Conservation (phyloP, 257 asterid species). For the Solanum okadae region DNA sequence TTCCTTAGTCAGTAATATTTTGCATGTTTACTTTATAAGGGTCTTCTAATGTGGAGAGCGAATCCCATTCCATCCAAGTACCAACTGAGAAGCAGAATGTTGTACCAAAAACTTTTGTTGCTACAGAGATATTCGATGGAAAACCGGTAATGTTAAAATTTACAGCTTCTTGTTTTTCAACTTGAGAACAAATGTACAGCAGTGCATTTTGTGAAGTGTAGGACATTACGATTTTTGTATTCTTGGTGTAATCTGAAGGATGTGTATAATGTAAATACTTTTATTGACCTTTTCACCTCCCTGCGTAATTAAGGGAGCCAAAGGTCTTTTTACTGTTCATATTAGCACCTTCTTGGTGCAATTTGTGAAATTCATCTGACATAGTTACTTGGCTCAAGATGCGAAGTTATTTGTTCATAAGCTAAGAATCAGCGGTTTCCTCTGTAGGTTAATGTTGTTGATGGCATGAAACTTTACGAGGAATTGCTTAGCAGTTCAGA, state of each 20-base stretch:
- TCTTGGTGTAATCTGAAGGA: neutral
- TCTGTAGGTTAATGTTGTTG: conserved; percentile 61
- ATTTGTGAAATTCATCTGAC: neutral
- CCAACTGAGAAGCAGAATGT: conserved; percentile 28
- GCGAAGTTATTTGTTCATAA: neutral
- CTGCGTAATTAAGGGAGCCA: neutral
- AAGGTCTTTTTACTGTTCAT: neutral
- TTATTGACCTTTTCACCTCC: neutral
- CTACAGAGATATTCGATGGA: conserved; percentile 61
- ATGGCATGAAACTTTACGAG: conserved; percentile 77
- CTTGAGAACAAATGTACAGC: neutral
- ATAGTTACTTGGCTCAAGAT: neutral
- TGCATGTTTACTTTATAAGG: conserved; percentile 26
- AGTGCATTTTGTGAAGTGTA: neutral
- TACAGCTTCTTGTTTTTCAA: neutral
- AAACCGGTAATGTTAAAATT: conserved; percentile 34
- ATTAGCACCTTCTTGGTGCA: neutral
- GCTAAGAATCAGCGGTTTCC: neutral
- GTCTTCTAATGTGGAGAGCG: conserved; percentile 27
- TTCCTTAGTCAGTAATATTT: neutral
- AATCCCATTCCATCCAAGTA: conserved; percentile 24
- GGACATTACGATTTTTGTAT: neutral
- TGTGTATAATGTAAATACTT: neutral
- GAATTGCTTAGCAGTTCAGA: conserved; percentile 45
- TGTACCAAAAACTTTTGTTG: conserved; percentile 54